Base-by-base conservation (phyloP, 139 green algal genomes). In the Gonium pectorale region DNA sequence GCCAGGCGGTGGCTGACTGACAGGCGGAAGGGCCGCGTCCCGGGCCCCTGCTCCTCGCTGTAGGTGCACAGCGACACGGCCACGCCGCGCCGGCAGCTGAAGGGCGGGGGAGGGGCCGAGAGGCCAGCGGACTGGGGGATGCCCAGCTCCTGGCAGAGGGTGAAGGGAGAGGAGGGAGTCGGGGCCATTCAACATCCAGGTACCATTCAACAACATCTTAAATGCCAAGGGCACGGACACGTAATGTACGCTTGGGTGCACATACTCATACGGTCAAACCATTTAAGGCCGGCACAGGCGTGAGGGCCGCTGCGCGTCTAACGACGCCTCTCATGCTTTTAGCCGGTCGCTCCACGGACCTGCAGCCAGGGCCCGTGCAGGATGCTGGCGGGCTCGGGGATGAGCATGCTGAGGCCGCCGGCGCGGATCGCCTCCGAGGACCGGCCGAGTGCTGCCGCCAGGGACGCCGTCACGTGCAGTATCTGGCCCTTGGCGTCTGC, bases 51-150 rank as follows among this genome's bases (percentile, higher is more conserved):
- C n/a, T 44, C 3, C 70, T 64, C 70, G 46, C 49, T 44, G 19
- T 49, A 44, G 31, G n/a, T 19, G 6, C 4, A 51, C 6, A 80
- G 51, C 51, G 24, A 44, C 41, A 80, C 19, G 0, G 71, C 31
- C 51, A 60, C 22, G 35, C 71, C 71, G 71, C n/a, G 44, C 51
- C 71, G 71, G 71, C 71, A 80, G 71, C 49, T 67, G 71, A 52
- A 67, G 8, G 71, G 71, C 33, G 71, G 71, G 4, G 44, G 44
- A 40, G 38, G 5, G 13, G 54, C 29, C 60, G 33, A 5, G 8
- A 13, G 9, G 11, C 64, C 64, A 3, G 13, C 27, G 8, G 70
- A 67, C 22, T 67, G 49, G 3, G 70, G 70, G 49, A 37, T 66
- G 17, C 33, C 33, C 26, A 79, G 49, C 49, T 64, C 70, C 70